These are phyloP conservation scores for Penicillium turbatum DNA, from an alignment of 495 filamentous ascomycete genomes.

Conservation along the genomic window DNA sequence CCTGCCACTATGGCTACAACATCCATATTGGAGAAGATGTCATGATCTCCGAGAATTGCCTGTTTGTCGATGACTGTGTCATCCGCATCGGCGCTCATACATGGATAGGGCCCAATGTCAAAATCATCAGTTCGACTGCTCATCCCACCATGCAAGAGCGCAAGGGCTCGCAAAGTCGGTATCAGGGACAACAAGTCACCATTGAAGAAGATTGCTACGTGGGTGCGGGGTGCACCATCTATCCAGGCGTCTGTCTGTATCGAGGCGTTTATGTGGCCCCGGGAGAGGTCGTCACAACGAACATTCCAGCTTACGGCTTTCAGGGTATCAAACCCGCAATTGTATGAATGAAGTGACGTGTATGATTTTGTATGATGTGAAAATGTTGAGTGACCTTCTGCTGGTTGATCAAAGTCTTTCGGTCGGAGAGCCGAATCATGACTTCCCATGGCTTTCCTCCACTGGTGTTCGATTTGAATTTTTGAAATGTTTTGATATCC, in stretches of 20 bases:
- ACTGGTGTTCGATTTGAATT: not conserved
- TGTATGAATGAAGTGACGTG: slow-evolving; percentile 30
- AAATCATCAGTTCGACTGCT: slow-evolving; percentile 72
- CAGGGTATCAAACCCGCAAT: slow-evolving; percentile 44
- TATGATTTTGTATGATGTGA: slow-evolving; percentile 5
- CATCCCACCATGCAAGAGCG: slow-evolving; percentile 71
- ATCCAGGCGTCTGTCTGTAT: slow-evolving; percentile 51
- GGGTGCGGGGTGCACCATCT: slow-evolving; percentile 78
- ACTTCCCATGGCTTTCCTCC: not conserved
- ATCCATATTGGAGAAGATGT: slow-evolving; percentile 84
- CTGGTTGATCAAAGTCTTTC: not conserved
- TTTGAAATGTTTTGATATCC: slow-evolving; percentile 6
- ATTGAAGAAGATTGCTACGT: slow-evolving; percentile 92
- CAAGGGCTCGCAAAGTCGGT: slow-evolving; percentile 68
- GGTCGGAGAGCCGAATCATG: not conserved
- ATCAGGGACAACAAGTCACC: slow-evolving; percentile 64
- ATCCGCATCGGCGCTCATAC: slow-evolving; percentile 72
- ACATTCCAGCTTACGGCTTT: slow-evolving; percentile 44
- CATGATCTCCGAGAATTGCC: slow-evolving; percentile 79
- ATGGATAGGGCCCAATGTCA: slow-evolving; percentile 84
- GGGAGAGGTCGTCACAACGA: slow-evolving; percentile 43
- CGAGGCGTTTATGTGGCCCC: slow-evolving; percentile 44
- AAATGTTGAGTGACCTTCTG: not conserved
- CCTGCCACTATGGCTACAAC: slow-evolving; percentile 95
- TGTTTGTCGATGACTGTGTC: slow-evolving; percentile 73